Percentiles rank a stretch among this genome's conserved stretches.
These are phyloP conservation scores for Waitea zeae DNA, from an alignment of 1,284 basidiomycete species.

Conservation along the genomic window DNA sequence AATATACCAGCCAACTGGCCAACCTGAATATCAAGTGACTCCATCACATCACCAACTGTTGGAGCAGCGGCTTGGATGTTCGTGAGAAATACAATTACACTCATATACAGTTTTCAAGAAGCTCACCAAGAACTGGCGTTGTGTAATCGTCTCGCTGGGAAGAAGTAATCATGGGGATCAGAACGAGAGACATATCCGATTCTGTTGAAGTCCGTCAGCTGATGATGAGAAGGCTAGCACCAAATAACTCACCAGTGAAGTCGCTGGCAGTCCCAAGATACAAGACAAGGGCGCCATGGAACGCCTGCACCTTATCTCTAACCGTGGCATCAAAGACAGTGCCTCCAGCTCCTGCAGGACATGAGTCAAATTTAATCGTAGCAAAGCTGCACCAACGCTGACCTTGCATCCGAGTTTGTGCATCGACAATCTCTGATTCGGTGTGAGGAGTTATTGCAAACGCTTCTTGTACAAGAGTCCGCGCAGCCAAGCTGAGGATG, in stretches of 20 bases:
- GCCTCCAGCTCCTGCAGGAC: background rate
- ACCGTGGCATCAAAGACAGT: background rate
- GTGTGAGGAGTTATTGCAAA: conserved; percentile 28
- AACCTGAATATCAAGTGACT: conserved; percentile 46
- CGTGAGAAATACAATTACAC: conserved; percentile 4
- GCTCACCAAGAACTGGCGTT: conserved; percentile 19
- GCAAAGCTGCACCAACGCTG: conserved; percentile 7
- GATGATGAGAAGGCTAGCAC: background rate
- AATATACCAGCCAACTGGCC: conserved; percentile 41
- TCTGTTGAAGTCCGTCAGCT: conserved; percentile 17
- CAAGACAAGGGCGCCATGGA: conserved; percentile 40
- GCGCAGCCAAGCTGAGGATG: conserved; percentile 61
- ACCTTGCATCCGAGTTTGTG: conserved; percentile 37
- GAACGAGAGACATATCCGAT: conserved; percentile 44
- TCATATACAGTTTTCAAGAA: conserved; percentile 5
- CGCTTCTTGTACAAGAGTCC: conserved; percentile 35
- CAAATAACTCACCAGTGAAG: conserved; percentile 31
- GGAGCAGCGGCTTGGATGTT: conserved; percentile 45
- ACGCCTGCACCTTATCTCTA: conserved; percentile 24
- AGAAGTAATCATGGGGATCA: conserved; percentile 39
- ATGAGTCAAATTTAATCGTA: background rate
- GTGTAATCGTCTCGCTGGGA: conserved; percentile 27
- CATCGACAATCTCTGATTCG: conserved; percentile 48
- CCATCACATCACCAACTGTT: conserved; percentile 59
- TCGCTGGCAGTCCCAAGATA: conserved; percentile 56